Evolutionary conservation across 2,329 filamentous ascomycete genomes (phyloP), one percentile per base, ranked within the genome.

Genomic region (Aspergillus fumigatiaffinis): DNA sequence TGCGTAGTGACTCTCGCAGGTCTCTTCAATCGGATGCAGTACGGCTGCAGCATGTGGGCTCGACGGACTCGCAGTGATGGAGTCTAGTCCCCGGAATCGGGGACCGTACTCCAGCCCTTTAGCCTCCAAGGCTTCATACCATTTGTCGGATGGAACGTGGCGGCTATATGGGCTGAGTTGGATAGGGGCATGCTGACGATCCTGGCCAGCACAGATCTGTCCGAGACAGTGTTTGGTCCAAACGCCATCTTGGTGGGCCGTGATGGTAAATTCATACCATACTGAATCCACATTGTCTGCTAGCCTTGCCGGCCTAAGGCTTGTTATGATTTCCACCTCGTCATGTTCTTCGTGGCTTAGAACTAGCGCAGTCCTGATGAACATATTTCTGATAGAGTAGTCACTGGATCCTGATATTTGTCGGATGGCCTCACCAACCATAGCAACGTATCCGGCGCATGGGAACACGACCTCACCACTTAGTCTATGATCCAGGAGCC

Each of bases 401-500:
- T 6, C 42, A 20, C 7, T 20, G 42, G 42, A n/a, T 0, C n/a
- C n/a, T 17, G 38, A 42, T 42, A 23, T 20, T 3, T 44, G 42
- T 7, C 9, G 5, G n/a, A 20, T 20, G 32, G 71, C 73, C 59
- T 77, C 73, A 4, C 65, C 62, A 3, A 66, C 72, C 66, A 73
- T 72, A 21, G 65, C 56, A 9, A 75, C 57, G 51, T 73, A 75
- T 7, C 66, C 73, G 1, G 73, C 68, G 9, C 55, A 68, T 1
- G 74, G 73, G 54, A 73, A 75, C 0, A 76, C 60, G 9, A 70
- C 55, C 10, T 64, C 56, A 0, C 60, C 61, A 23, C 67, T 60
- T 9, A 75, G 62, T 4, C 57, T 54, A 53, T 77, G 75, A 38
- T 74, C 71, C 2, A 56, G 56, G 6, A 77, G 53, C 75, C 74